Base-by-base conservation (phyloP, 345 rosid species). In the Linum tenue region DNA sequence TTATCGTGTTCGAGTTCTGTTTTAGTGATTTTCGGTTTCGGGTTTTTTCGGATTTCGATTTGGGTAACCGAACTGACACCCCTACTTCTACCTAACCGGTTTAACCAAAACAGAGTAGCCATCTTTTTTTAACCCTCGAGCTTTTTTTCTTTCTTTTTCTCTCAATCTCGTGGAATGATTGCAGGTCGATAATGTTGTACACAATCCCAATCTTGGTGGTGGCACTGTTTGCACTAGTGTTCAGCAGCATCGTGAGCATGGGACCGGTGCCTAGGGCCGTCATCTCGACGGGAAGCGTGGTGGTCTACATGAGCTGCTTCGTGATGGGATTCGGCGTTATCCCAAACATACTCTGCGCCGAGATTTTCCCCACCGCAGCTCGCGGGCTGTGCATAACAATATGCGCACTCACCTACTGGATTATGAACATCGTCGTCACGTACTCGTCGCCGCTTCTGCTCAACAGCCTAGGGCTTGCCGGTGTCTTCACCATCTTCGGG, bases 291-390 rank as follows among this genome's bases (percentile, higher is more conserved):
- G 55, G 11, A 42, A 56, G 83, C 39, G 65, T 80, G 2, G 39
- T 74, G 70, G 58, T 72, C n/a, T 80, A 71, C 60, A 17, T 69
- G 55, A 64, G 78, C 62, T 55, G 68, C 69, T 80, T 80, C 51
- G 75, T 71, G 42, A 80, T 71, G 80, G 83, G 75, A 3, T 72
- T 60, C 3, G 81, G 83, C 5, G 70, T 65, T n/a, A 69, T 77
- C 14, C 83, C 81, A 22, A 22, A 22, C 31, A 22, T 22, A 22
- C 31, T 22, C 31, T 22, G 31, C 31, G 31, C 31, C 31, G 83
- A 80, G 62, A 80, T 80, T 6, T 80, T 80, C 73, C 83, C 79
- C 0, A 80, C 80, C 2, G 64, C 59, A 15, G 83, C 74, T 1
- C 63, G 83, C 0, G 77, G 81, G 5, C 57, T 72, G 3, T 80